A percentile compares a stretch with the other conserved stretches of the same genome.
These are phyloP conservation scores for Plasmodium vinckei DNA, from an alignment of 169 alveolate species.

Conservation along the genomic window DNA sequence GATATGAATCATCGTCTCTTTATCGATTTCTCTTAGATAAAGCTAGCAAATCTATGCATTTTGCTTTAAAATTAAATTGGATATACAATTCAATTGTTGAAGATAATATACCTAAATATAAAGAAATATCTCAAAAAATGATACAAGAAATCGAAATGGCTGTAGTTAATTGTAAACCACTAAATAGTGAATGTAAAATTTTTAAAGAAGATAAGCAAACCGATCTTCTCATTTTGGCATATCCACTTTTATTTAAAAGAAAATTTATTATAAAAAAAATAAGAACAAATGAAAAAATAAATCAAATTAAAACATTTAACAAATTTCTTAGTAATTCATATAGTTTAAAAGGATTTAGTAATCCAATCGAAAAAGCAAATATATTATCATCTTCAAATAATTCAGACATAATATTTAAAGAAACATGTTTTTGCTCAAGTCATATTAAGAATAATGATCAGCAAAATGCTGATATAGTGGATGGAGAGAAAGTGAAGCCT, in stretches of 20 bases:
- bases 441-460: not conserved
- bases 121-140: conserved; percentile 89
- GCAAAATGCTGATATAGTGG: not conserved
- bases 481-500: not conserved
- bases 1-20: conserved; percentile 85
- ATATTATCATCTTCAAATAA: not conserved
- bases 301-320: conserved; percentile 9
- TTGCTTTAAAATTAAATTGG: conserved; percentile 92
- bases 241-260: conserved; percentile 81
- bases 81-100: conserved; percentile 88
- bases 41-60: conserved; percentile 90
- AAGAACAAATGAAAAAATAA: conserved; percentile 21
- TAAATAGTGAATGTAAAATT: conserved; percentile 24
- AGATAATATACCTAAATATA: conserved; percentile 82
- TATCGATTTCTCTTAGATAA: conserved; percentile 88
- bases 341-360: conserved; percentile 2
- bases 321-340: conserved; percentile 25
- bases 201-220: conserved; percentile 47
- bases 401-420: not conserved
- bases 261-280: conserved; percentile 68
- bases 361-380: conserved; percentile 2
- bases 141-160: conserved; percentile 94
- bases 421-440: not conserved
- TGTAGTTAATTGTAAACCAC: conserved; percentile 90
- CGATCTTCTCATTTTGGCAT: conserved; percentile 70